phyloP scores from a whole-genome alignment of 352 stramenopile species.

The Phytophthora hybrid region DNA sequence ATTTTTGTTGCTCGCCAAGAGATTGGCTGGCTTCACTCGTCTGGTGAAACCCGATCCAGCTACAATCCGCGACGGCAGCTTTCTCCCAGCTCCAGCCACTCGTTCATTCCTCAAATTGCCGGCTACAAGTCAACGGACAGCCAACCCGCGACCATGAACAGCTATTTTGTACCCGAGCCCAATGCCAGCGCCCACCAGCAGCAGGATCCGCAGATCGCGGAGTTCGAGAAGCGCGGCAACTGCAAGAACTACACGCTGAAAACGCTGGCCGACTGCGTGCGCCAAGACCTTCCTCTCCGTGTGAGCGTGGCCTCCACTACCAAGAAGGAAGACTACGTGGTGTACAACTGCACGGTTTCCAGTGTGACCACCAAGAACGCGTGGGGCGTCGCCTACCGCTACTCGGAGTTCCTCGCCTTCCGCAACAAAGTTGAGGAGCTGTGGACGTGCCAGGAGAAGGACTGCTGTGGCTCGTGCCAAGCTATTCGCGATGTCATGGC shows the following conservation, averaged over 20 bases:
- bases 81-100: slow-evolving; percentile 22
- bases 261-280: slow-evolving; percentile 48
- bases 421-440: slow-evolving; percentile 62
- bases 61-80: slow-evolving; percentile 16
- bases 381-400: slow-evolving; percentile 66
- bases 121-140: not conserved
- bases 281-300: slow-evolving; percentile 58
- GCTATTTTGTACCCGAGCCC: slow-evolving; percentile 43
- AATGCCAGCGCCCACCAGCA: slow-evolving; percentile 23
- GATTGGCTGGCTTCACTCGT: slow-evolving; percentile 1
- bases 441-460: slow-evolving; percentile 58
- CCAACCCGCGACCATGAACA: slow-evolving; percentile 34
- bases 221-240: slow-evolving; percentile 41
- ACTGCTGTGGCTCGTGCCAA: slow-evolving; percentile 73
- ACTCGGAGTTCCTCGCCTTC: slow-evolving; percentile 73
- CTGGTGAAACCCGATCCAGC: slow-evolving; percentile 24
- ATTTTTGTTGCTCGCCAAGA: slow-evolving; percentile 20
- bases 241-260: slow-evolving; percentile 63
- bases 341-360: slow-evolving; percentile 62
- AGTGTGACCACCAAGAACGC: slow-evolving; percentile 58
- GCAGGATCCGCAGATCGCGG: slow-evolving; percentile 26
- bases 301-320: slow-evolving; percentile 49
- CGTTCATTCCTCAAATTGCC: slow-evolving; percentile 35
- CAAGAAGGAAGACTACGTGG: slow-evolving; percentile 57
- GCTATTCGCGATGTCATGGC: slow-evolving; percentile 71